A percentile compares a stretch with the other conserved stretches of the same genome.
Evolutionary conservation across 805 yeast species (phyloP).

Genomic region (Maudiozyma bulderi): DNA sequence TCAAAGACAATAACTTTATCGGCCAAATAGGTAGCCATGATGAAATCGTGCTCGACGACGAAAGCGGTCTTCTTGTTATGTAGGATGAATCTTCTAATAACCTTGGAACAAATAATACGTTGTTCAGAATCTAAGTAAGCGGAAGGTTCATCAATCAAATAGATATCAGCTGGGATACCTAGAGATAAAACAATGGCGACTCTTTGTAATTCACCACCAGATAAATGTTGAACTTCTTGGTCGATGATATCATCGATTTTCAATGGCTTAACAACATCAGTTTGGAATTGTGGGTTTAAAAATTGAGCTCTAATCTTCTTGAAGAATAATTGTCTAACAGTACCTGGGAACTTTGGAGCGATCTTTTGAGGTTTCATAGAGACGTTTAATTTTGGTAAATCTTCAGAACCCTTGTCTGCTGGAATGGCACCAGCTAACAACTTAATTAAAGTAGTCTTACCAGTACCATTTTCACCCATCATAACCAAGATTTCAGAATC

Average conservation of each 20-base stretch:
- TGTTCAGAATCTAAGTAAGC: conserved; percentile 99
- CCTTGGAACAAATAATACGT: conserved; percentile 98
- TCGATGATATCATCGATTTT: conserved; percentile 89
- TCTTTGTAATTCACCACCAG: conserved; percentile 99
- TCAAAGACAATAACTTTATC: conserved; percentile 98
- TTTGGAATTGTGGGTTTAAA: conserved; percentile 94
- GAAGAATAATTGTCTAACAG: conserved; percentile 94
- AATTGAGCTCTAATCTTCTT: conserved; percentile 92
- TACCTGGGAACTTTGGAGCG: conserved; percentile 97
- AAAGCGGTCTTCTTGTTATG: conserved; percentile 99
- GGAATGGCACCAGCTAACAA: conserved; percentile 86
- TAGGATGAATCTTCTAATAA: conserved; percentile 89
- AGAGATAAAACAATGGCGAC: conserved; percentile 93
- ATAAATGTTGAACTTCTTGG: conserved; percentile 93
- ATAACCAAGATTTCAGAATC: conserved; percentile 95
- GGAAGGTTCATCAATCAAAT: conserved; percentile 96
- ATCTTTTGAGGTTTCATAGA: conserved; percentile 99
- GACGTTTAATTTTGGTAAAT: conserved; percentile 81
- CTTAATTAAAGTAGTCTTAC: conserved; percentile 96
- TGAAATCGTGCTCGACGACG: conserved; percentile 98
- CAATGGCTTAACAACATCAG: conserved; percentile 94
- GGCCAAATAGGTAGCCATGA: conserved; percentile 98
- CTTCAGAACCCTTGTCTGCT: conserved; percentile 69
- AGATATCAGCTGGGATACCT: conserved; percentile 92
- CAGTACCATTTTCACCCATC: conserved; percentile 99